These are phyloP conservation scores for Ophiostoma tasmaniense DNA, from an alignment of 2,329 filamentous ascomycete species.

Conservation along the genomic window DNA sequence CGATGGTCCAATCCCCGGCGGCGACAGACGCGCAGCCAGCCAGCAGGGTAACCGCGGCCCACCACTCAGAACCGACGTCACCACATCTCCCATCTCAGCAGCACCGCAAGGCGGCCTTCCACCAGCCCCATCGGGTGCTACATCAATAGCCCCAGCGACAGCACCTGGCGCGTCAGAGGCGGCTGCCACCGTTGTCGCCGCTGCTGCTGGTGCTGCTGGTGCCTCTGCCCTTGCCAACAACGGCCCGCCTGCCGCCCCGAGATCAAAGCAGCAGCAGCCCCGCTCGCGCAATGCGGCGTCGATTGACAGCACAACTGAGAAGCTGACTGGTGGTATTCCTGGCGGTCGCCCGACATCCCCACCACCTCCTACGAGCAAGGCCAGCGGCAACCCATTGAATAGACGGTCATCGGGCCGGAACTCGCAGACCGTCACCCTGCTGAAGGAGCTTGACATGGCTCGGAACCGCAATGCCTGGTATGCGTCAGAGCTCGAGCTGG, in stretches of 20 bases:
- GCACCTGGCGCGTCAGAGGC: slow-evolving; percentile 11
- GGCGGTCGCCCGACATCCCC: slow-evolving; percentile 43
- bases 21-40: slow-evolving; percentile 38
- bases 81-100: slow-evolving; percentile 1
- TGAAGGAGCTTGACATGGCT: slow-evolving; percentile 77
- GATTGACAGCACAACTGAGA: slow-evolving; percentile 58
- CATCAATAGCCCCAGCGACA: slow-evolving; percentile 1
- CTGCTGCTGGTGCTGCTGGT: slow-evolving; percentile 30
- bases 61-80: slow-evolving; percentile 28
- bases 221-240: not conserved
- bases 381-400: slow-evolving; percentile 45
- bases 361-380: slow-evolving; percentile 42
- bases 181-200: slow-evolving; percentile 1
- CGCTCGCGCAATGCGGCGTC: slow-evolving; percentile 43
- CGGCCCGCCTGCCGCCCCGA: not conserved
- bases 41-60: slow-evolving; percentile 29
- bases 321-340: slow-evolving; percentile 24
- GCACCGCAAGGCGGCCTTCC: slow-evolving; percentile 17
- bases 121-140: slow-evolving; percentile 4
- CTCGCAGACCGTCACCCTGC: slow-evolving; percentile 61
- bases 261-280: slow-evolving; percentile 44
- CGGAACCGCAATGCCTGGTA: slow-evolving; percentile 94
- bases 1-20: slow-evolving; percentile 48
- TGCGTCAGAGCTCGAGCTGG: slow-evolving; percentile 85
- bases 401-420: slow-evolving; percentile 53